phyloP scores from a whole-genome alignment of 176 grass and related monocot genomes.

The Luzula sylvatica region DNA sequence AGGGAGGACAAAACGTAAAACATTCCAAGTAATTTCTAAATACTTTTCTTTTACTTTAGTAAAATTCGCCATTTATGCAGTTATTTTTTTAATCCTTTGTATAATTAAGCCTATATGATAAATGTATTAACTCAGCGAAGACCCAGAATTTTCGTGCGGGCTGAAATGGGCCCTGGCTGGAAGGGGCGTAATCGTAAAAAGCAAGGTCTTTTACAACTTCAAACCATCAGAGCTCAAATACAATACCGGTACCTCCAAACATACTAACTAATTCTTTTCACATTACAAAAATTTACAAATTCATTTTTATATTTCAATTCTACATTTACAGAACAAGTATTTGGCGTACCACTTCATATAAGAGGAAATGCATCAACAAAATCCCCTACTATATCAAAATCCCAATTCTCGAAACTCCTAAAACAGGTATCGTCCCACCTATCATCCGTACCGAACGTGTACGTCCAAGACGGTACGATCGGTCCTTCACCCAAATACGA shows the following conservation, averaged over 20 bases:
- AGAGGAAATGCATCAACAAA: conserved; percentile 44
- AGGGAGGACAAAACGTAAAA: conserved; percentile 20
- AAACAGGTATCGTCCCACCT: conserved; percentile 82
- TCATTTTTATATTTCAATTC: neutral
- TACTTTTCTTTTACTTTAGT: too few relatives aligned
- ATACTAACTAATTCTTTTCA: conserved; percentile 24
- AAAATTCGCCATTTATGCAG: too few relatives aligned
- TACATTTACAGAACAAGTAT: conserved; percentile 32
- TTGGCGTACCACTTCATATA: conserved; percentile 58
- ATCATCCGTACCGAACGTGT: conserved; percentile 59
- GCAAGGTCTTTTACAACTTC: conserved; percentile 67
- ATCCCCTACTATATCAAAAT: conserved; percentile 43
- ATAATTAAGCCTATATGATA: neutral
- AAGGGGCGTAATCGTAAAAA: conserved; percentile 60
- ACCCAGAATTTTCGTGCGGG: conserved; percentile 42
- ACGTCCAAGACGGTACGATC: conserved; percentile 71
- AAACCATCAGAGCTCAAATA: conserved; percentile 53
- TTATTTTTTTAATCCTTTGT: neutral
- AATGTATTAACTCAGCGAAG: conserved; percentile 45
- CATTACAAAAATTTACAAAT: too few relatives aligned
- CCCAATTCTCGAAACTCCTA: conserved; percentile 78
- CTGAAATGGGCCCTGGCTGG: conserved; percentile 61
- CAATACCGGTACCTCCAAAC: conserved; percentile 33
- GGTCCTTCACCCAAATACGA: conserved; percentile 57
- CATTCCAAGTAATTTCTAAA: conserved; percentile 22